These are phyloP conservation scores for Rhododendron simsii DNA, from an alignment of 148 eudicot genomes.

Conservation along the genomic window DNA sequence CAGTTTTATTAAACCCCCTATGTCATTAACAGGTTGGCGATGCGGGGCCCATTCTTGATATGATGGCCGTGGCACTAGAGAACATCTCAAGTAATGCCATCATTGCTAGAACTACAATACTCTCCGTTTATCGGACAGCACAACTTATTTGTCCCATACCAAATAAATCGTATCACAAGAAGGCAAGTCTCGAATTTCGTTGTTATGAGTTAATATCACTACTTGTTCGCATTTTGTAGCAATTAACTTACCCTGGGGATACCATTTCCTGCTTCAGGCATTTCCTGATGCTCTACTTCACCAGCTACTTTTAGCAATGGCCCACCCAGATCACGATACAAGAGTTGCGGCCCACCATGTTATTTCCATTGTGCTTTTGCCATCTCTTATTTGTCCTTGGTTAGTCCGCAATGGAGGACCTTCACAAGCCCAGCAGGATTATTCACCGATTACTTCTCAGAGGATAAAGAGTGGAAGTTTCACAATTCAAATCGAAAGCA, in stretches of 20 bases:
- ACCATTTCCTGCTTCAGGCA: conserved; percentile 39
- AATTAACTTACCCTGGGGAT: conserved; percentile 11
- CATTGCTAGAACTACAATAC: conserved; percentile 54
- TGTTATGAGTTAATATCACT: conserved; percentile 4
- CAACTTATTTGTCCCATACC: conserved; percentile 60
- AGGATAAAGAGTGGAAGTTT: conserved; percentile 31
- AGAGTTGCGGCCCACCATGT: conserved; percentile 62
- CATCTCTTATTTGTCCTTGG: conserved; percentile 56
- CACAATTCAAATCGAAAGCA: conserved; percentile 36
- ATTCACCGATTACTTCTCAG: conserved; percentile 12
- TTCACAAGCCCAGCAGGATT: conserved; percentile 14
- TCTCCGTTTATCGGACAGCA: conserved; percentile 60
- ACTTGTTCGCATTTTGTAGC: neutral
- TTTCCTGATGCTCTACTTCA: conserved; percentile 88
- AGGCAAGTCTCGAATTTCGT: conserved; percentile 32
- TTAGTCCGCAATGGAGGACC: conserved; percentile 25
- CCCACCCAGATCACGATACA: conserved; percentile 77
- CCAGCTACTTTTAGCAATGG: conserved; percentile 79
- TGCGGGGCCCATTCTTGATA: conserved; percentile 76
- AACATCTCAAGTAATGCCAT: conserved; percentile 47
- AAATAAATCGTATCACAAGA: conserved; percentile 58
- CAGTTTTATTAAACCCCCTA: neutral
- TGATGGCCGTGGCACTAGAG: conserved; percentile 83
- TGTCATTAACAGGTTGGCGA: conserved; percentile 61
- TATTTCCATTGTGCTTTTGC: conserved; percentile 69